These are phyloP conservation scores for Pistacia vera DNA, from an alignment of 345 rosid species.

Conservation along the genomic window DNA sequence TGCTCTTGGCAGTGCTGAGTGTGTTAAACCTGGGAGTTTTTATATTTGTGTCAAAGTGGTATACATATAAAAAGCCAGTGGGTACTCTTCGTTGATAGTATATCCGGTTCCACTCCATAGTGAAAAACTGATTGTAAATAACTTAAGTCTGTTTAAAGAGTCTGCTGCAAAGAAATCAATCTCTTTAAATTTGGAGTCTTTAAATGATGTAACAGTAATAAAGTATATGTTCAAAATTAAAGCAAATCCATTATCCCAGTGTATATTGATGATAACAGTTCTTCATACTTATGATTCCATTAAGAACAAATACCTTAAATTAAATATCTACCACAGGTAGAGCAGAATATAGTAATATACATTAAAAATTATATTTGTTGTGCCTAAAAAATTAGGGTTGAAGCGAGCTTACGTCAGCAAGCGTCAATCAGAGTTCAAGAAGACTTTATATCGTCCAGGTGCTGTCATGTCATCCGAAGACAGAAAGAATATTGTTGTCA, in stretches of 20 bases:
- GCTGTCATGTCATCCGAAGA: no score
- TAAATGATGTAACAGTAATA: not conserved
- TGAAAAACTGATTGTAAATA: not conserved
- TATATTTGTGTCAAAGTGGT: conserved; percentile 36
- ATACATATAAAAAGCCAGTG: conserved; percentile 40
- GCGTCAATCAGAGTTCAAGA: no score
- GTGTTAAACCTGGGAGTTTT: conserved; percentile 32
- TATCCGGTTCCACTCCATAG: not conserved
- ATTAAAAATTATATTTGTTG: no score
- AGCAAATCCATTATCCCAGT: not conserved
- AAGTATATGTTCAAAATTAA: not conserved
- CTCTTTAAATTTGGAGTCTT: not conserved
- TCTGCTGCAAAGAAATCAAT: not conserved
- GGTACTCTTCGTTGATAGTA: conserved; percentile 22
- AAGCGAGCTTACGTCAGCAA: no score
- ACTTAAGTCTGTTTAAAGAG: not conserved
- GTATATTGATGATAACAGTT: not conserved
- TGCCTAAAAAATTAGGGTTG: no score
- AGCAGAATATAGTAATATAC: no score
- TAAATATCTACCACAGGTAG: no score
- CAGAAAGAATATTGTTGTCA: no score
- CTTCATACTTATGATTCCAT: not conserved
- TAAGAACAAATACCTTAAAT: no score
- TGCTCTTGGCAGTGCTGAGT: conserved; percentile 47
- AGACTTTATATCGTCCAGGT: no score